Conservation (phyloP, 257 asterid genomes). For the Lithospermum erythrorhizon region DNA sequence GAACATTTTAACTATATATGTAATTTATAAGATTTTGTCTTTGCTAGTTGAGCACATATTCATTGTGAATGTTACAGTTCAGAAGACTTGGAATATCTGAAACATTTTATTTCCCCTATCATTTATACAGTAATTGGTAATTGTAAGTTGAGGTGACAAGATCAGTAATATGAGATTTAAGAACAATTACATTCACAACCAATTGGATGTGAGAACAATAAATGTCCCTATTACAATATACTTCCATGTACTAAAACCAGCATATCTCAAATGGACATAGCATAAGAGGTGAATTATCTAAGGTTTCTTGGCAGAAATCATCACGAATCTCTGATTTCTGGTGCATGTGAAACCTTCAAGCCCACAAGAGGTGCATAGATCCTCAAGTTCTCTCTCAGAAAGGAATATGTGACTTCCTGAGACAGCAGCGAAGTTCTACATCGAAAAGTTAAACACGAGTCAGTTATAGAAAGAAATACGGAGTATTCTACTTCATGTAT, state of each 20-base stretch:
- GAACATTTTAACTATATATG: no score
- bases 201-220: no score
- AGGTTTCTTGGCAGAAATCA: conserved; percentile 68
- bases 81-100: no score
- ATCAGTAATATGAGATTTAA: no score
- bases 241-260: neutral
- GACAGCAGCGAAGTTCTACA: conserved; percentile 47
- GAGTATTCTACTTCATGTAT: neutral
- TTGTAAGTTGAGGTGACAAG: no score
- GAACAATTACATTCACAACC: no score
- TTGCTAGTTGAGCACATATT: no score
- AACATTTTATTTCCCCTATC: no score
- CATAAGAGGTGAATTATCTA: neutral
- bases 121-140: no score
- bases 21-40: no score
- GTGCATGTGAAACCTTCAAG: conserved; percentile 43
- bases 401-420: conserved; percentile 57
- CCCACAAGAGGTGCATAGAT: conserved; percentile 59
- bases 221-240: no score
- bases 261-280: neutral
- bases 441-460: neutral
- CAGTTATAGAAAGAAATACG: neutral
- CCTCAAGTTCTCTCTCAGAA: conserved; percentile 62
- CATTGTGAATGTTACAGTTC: no score
- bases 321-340: conserved; percentile 56